These are phyloP conservation scores for Diplodia corticola DNA, from an alignment of 2,329 filamentous ascomycete species.

Conservation along the genomic window DNA sequence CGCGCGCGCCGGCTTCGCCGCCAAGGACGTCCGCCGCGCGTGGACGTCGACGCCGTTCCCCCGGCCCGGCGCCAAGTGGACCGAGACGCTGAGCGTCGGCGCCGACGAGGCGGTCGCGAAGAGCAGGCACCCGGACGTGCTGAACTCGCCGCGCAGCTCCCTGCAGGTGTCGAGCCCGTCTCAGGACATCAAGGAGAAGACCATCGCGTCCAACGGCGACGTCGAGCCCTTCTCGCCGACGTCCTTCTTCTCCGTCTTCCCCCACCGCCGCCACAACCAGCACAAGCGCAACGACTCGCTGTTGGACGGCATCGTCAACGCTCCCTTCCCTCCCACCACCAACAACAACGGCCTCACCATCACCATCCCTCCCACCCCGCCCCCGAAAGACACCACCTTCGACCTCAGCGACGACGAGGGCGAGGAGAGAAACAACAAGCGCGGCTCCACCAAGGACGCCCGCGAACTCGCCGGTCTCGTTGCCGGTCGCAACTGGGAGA, in stretches of 20 bases:
- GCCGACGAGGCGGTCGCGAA: slow-evolving; percentile 30
- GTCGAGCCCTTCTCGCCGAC: not conserved
- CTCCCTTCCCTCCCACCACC: not conserved
- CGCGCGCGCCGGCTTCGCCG: slow-evolving; percentile 67
- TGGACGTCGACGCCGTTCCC: slow-evolving; percentile 92
- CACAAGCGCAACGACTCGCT: slow-evolving; percentile 17
- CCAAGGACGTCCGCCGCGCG: slow-evolving; percentile 70
- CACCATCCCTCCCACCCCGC: slow-evolving; percentile 24
- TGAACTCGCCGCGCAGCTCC: slow-evolving; percentile 2
- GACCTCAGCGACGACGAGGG: too few species aligned
- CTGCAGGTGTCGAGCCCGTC: not conserved
- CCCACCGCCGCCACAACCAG: not conserved
- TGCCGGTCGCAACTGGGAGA: slow-evolving; percentile 91
- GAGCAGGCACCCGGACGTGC: slow-evolving; percentile 2
- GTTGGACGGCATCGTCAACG: not conserved
- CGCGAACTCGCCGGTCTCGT: slow-evolving; percentile 75
- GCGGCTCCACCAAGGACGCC: slow-evolving; percentile 63
- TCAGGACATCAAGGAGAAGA: slow-evolving; percentile 31
- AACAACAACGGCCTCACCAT: not conserved
- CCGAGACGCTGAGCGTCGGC: slow-evolving; percentile 39
- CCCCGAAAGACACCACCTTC: slow-evolving; percentile 28
- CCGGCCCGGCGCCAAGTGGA: slow-evolving; percentile 42
- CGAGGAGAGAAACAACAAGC: slow-evolving; percentile 23
- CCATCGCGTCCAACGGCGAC: slow-evolving; percentile 39
- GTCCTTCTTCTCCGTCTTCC: not conserved